Evolutionary conservation across 1,284 basidiomycete species (phyloP), one percentile per base, ranked within the genome.

Genomic region (Ganoderma multipileum): DNA sequence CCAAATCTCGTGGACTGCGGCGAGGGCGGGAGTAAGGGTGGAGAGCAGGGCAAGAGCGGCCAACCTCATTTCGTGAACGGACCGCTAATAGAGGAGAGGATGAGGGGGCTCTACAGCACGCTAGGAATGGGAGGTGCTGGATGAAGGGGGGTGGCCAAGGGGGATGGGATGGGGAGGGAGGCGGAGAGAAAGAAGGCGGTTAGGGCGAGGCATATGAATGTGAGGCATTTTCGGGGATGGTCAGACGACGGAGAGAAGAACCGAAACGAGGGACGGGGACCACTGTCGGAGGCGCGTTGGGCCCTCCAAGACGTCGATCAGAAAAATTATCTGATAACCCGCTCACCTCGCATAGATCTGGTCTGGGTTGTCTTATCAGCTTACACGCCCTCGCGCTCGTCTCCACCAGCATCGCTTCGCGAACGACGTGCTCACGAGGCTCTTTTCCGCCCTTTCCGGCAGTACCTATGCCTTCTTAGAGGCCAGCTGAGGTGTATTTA

Each of bases 1-100:
- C 91, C 92, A 93, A 11, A 87, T 66, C 75, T 93, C 91, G 2
- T 89, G 84, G 11, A 91, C 82, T 28, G 85, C 89, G 11, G 89
- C 90, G 39, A 87, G 73, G 42, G 78, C 85, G 52, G 82, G 78
- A 4, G 80, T 67, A 33, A 81, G 76, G 26, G 83, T 65, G 2
- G 72, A 64, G 58, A 80, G 73, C 58, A 81, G 68, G 65, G 76
- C 73, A 71, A 80, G 72, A 20, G 71, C 71, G 61, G 73, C 73
- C 71, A 73, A 67, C 79, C 78, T 81, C 61, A 66, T 72, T 47
- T 60, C 57, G 68, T 47, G 39, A 33, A 26, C 16, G n/a, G n/a
- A 38, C 30, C 67, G 50, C 36, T 55, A 61, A 61, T 47, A 65
- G 59, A 41, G 16, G 61, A 65, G 55, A 28, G 47, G 26, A 50